Evolutionary conservation across 2,329 filamentous ascomycete species (phyloP), one percentile per base, ranked within the genome.

Genomic region (Monosporascus cannonballus): DNA sequence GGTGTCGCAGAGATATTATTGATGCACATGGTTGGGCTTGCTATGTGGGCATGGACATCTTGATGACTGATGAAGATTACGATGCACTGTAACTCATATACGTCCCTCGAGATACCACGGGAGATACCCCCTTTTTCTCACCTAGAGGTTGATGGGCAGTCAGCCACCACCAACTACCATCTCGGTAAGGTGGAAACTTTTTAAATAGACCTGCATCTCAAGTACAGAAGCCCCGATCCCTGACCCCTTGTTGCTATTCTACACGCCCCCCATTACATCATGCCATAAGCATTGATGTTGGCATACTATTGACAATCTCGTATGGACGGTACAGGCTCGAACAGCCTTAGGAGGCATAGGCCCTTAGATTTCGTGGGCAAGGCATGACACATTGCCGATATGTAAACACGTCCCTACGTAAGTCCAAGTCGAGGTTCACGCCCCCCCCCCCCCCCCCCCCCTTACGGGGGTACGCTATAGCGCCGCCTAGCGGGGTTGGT

Each of bases 31-130:
- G 34, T 49, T 7, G 22, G 44, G 37, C 18, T 42, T 42, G 39
- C 39, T 42, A 42, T 47, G 24, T 22, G 20, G 50, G 39, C 38
- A 22, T 38, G 44, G 52, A 18, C 46, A 38, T 37, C 48, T 46
- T 59, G 38, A 62, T 56, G 61, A 62, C 59, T 64, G 61, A 62
- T 54, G 61, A 64, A 61, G 57, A 61, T 62, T 61, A 63, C 57
- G 58, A 60, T 22, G 51, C 27, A 57, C 39, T 51, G 58, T 61
- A 63, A 61, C 54, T 60, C 58, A 51, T 56, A 62, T 53, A 63
- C 61, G 61, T 63, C 61, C 61, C 61, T 62, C 59, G 45, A 60
- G 57, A 60, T 56, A 58, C 51, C 58, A 55, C 38, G 36, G 25
- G 42, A 27, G 24, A n/a, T 46, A 18, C 2, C 20, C 20, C 18